Evolutionary conservation across 306 rosid genomes (phyloP), one percentile per base, ranked within the genome.

Genomic region (Geum urbanum): DNA sequence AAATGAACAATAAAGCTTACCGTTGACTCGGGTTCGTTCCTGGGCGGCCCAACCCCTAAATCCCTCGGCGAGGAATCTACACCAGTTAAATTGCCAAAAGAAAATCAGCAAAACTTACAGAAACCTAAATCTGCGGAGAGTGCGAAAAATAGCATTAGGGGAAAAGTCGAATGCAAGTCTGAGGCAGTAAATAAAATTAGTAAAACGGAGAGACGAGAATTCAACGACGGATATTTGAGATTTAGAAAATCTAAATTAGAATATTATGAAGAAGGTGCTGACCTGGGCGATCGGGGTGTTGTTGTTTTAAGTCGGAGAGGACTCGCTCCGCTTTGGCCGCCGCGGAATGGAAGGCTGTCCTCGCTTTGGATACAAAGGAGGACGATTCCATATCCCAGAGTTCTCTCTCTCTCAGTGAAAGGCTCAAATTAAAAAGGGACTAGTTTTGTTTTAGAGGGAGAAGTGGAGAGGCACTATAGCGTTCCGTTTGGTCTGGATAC

Each of bases 271-370:
- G 10, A 15, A 4, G 6, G 78, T 27, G 32, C 71, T 87, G 63
- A 57, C 94, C 96, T 80, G 65, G 9, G 65, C 88, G 95, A 87
- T 90, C 96, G 74, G 97, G 80, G 7, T 43, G 46, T 43, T 41
- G 45, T 6, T 12, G 63, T 75, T 92, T 94, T 50, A 89, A 91
- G 81, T 90, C 97, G 27, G 78, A 67, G 13, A 90, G 79, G 53
- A 91, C 91, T 18, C 96, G 85, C 86, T 91, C 99, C 95, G 99
- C 97, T 89, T 94, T 94, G 16, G 97, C 96, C 71, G 99, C 99
- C 14, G 95, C 97, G 77, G 97, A 95, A 89, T 89, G 86, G 51
- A 95, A 87, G 89, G 97, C 96, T 22, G 84, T 87, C 89, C 95
- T 89, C 63, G 99, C 96, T 87, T 89, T 95, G 48, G 88, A 95